These are phyloP conservation scores for Annulohypoxylon nitens DNA, from an alignment of 495 filamentous ascomycete species.

Conservation along the genomic window DNA sequence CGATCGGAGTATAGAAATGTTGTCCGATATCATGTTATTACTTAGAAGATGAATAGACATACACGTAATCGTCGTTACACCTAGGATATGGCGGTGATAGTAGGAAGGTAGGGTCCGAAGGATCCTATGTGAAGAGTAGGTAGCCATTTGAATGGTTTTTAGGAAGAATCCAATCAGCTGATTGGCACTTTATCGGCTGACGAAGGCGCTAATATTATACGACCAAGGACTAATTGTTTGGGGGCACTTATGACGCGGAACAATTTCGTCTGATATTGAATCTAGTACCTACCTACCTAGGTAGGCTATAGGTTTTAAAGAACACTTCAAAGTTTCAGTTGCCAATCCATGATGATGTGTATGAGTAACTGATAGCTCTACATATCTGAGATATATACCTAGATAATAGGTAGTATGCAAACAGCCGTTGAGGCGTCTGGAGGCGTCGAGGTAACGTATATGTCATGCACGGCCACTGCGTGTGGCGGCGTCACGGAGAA, in stretches of 20 bases:
- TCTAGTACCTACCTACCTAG: background rate
- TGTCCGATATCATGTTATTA: slow-evolving; percentile 1
- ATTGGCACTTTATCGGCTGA: background rate
- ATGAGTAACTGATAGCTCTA: too few relatives aligned
- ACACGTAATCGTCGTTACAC: background rate
- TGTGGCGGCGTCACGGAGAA: background rate
- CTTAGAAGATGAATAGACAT: background rate
- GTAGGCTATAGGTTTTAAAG: background rate
- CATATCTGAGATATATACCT: too few relatives aligned
- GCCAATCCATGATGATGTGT: too few relatives aligned
- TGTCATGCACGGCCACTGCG: background rate
- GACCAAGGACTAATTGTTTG: background rate
- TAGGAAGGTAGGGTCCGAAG: slow-evolving; percentile 4
- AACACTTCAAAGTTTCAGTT: background rate
- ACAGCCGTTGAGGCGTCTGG: background rate
- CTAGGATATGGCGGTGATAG: background rate
- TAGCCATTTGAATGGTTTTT: background rate
- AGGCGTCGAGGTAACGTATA: background rate
- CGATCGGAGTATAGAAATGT: background rate
- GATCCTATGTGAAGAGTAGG: background rate
- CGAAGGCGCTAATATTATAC: background rate
- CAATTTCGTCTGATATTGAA: background rate
- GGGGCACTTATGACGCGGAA: background rate
- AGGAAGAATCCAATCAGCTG: background rate
- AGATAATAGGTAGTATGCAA: too few relatives aligned